Percentiles rank a stretch among this genome's conserved stretches.
phyloP scores from a whole-genome alignment of 495 filamentous ascomycete species.

The Xylaria flabelliformis region DNA sequence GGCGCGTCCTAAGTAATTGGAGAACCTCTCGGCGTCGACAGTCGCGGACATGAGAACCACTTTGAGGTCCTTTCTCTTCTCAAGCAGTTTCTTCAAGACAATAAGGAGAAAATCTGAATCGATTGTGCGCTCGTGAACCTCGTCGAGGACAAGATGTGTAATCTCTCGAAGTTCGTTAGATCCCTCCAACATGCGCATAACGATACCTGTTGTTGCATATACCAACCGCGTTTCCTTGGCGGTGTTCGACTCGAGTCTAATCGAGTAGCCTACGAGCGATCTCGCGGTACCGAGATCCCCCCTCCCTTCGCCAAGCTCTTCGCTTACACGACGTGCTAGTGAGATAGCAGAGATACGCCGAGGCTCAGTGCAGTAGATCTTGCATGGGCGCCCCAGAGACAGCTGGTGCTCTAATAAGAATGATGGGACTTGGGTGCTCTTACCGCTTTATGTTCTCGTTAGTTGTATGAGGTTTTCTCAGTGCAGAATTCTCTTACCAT shows the following conservation, averaged over 20 bases:
- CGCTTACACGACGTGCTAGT: conserved; percentile 86
- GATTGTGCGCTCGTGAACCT: conserved; percentile 93
- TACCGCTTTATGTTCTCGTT: conserved; percentile 62
- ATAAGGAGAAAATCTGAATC: conserved; percentile 95
- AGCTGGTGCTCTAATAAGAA: conserved; percentile 92
- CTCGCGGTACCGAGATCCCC: conserved; percentile 79
- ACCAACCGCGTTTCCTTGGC: conserved; percentile 79
- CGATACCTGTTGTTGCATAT: conserved; percentile 88
- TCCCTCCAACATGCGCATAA: conserved; percentile 94
- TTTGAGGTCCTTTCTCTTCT: conserved; percentile 71
- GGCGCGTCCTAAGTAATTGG: conserved; percentile 81
- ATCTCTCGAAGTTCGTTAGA: conserved; percentile 84
- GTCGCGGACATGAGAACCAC: conserved; percentile 97
- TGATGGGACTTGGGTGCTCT: conserved; percentile 94
- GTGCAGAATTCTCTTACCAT: conserved; percentile 51
- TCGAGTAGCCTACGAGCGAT: conserved; percentile 92
- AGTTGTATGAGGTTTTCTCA: conserved; percentile 14
- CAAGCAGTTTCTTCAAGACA: conserved; percentile 80
- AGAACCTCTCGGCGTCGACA: conserved; percentile 89
- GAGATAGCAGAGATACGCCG: conserved; percentile 95
- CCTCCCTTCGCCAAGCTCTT: conserved; percentile 88
- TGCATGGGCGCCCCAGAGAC: conserved; percentile 77
- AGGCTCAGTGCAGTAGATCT: conserved; percentile 95
- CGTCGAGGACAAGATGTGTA: conserved; percentile 91
- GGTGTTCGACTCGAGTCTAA: conserved; percentile 88